Evolutionary conservation across 495 filamentous ascomycete genomes (phyloP).

Genomic region (Acidiella bohemica): DNA sequence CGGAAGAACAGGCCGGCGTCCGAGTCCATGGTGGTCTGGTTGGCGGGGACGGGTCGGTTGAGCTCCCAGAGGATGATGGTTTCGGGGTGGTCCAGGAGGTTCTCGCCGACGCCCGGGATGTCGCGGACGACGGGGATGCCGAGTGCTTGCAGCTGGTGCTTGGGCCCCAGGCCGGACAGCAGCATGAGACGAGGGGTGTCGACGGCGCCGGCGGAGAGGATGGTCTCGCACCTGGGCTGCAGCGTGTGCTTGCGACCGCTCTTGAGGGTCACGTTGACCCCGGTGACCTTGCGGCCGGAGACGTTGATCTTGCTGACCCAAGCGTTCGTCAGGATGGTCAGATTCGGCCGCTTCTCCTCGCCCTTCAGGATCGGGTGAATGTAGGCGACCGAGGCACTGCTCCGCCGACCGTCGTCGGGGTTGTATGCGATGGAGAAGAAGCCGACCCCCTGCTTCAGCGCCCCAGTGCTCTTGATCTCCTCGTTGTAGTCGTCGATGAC

Average conservation of each 20-base stretch:
- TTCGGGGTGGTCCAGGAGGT: constrained; percentile 66
- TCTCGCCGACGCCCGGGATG: constrained; percentile 66
- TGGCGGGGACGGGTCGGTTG: constrained; percentile 55
- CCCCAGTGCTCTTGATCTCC: constrained; percentile 53
- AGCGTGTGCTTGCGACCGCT: constrained; percentile 47
- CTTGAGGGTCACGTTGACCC: constrained; percentile 53
- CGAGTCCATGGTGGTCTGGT: constrained; percentile 75
- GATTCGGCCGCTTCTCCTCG: constrained; percentile 59
- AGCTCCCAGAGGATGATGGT: constrained; percentile 76
- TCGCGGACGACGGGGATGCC: constrained; percentile 57
- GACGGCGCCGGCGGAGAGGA: constrained; percentile 65
- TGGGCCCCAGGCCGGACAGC: constrained; percentile 63
- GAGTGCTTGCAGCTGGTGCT: constrained; percentile 46
- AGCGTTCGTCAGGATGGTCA: constrained; percentile 65
- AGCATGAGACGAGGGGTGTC: constrained; percentile 63
- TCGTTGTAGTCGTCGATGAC: constrained; percentile 70
- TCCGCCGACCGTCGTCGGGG: constrained; percentile 62
- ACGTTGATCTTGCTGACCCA: constrained; percentile 70
- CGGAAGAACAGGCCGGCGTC: constrained; percentile 76
- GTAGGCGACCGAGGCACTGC: constrained; percentile 72
- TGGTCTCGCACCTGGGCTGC: constrained; percentile 52
- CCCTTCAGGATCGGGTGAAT: constrained; percentile 72
- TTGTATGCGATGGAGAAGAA: constrained; percentile 80
- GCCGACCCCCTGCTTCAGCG: constrained; percentile 57
- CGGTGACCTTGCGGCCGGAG: constrained; percentile 43